These are phyloP conservation scores for Verticillium alfalfae DNA, from an alignment of 2,329 filamentous ascomycete genomes.

Conservation along the genomic window DNA sequence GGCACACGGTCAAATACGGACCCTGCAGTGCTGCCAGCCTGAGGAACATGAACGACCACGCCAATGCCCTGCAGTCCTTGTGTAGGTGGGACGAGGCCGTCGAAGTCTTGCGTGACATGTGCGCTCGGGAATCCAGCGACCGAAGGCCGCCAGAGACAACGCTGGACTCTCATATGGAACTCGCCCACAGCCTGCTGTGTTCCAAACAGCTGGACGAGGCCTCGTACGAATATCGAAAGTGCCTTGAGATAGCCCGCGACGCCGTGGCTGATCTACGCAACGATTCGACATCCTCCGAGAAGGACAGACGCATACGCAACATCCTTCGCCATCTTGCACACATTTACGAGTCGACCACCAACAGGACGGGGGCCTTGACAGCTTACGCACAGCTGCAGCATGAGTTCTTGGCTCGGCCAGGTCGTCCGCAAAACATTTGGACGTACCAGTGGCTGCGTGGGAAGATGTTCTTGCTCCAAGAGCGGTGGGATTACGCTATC, in stretches of 20 bases:
- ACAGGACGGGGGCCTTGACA: conserved; percentile 6
- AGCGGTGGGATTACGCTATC: conserved; percentile 8
- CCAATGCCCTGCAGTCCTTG: conserved; percentile 7
- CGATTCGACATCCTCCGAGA: not conserved
- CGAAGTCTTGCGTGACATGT: conserved; percentile 9
- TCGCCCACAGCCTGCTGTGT: conserved; percentile 8
- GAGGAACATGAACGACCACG: conserved; percentile 10
- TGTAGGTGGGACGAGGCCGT: conserved; percentile 9
- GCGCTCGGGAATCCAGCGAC: conserved; percentile 7
- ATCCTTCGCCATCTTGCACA: conserved; percentile 10
- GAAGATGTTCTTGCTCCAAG: conserved; percentile 12
- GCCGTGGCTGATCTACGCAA: conserved; percentile 4
- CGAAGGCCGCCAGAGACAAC: conserved; percentile 7
- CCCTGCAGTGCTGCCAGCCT: conserved; percentile 6
- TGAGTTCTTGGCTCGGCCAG: conserved; percentile 7
- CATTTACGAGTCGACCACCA: conserved; percentile 7
- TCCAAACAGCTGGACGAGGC: conserved; percentile 8
- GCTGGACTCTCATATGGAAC: conserved; percentile 7
- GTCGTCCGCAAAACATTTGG: conserved; percentile 6
- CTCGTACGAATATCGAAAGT: conserved; percentile 12
- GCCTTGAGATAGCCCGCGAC: conserved; percentile 8
- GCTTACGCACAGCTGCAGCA: conserved; percentile 11
- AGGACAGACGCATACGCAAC: conserved; percentile 9
- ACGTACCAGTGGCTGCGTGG: conserved; percentile 10
- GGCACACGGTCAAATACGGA: conserved; percentile 7